Conservation (phyloP, 2,329 filamentous ascomycete genomes). For the Chalara sp. region DNA sequence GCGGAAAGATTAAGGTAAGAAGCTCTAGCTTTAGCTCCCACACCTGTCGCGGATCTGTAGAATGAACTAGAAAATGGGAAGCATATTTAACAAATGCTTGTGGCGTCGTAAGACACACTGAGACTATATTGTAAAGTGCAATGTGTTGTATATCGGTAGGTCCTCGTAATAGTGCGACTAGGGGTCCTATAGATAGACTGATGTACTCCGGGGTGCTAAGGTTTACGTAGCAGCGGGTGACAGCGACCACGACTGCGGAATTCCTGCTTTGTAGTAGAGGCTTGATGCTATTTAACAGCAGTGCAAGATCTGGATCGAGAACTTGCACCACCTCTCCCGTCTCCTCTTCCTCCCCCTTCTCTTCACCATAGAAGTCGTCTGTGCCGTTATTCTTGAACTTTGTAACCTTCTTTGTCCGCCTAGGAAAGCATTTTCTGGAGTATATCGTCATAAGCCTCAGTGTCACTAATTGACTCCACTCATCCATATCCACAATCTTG, state of each 20-base stretch:
- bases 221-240: constrained; percentile 77
- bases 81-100: constrained; percentile 80
- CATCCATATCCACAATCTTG: constrained; percentile 97
- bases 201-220: constrained; percentile 76
- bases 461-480: constrained; percentile 89
- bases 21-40: constrained; percentile 92
- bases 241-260: constrained; percentile 83
- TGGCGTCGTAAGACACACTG: constrained; percentile 74
- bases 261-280: constrained; percentile 90
- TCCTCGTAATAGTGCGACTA: constrained; percentile 78
- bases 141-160: constrained; percentile 84
- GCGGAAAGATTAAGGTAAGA: constrained; percentile 82
- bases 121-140: constrained; percentile 89
- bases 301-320: constrained; percentile 73
- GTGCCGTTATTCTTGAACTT: constrained; percentile 41
- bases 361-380: constrained; percentile 77
- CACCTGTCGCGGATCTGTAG: constrained; percentile 71
- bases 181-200: constrained; percentile 67
- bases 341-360: constrained; percentile 34
- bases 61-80: constrained; percentile 81
- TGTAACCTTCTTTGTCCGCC: constrained; percentile 51
- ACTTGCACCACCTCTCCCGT: constrained; percentile 45
- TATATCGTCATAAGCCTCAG: constrained; percentile 79
- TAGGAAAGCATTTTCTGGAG: constrained; percentile 80
- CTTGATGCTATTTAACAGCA: constrained; percentile 73